Conservation (phyloP, 1,139 yeast species). For the Lodderomyces jiufengensis region DNA sequence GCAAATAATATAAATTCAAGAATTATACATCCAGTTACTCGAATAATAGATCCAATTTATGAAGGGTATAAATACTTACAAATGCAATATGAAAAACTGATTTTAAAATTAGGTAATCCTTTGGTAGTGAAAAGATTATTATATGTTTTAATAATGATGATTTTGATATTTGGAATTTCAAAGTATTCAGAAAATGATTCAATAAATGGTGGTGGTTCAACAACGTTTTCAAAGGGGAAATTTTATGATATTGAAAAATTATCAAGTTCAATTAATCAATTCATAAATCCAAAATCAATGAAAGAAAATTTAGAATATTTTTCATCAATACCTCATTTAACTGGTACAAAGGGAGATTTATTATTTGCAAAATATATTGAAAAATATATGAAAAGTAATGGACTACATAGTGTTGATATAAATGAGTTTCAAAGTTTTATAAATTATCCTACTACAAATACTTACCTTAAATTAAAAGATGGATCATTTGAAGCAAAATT, state of each 20-base stretch:
- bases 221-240: constrained; percentile 46
- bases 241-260: constrained; percentile 59
- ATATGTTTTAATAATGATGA: constrained; percentile 62
- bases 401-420: constrained; percentile 49
- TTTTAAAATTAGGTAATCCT: constrained; percentile 78
- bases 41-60: constrained; percentile 65
- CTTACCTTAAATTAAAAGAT: constrained; percentile 33
- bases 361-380: constrained; percentile 65
- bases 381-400: constrained; percentile 53
- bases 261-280: constrained; percentile 43
- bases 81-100: constrained; percentile 49
- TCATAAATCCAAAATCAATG: constrained; percentile 56
- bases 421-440: constrained; percentile 51
- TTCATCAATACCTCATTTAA: constrained; percentile 78
- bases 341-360: constrained; percentile 85
- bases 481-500: constrained; percentile 38
- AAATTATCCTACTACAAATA: constrained; percentile 47
- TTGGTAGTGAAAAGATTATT: constrained; percentile 73
- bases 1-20: constrained; percentile 39
- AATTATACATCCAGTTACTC: constrained; percentile 52
- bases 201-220: constrained; percentile 30
- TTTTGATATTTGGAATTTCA: constrained; percentile 55
- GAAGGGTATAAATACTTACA: constrained; percentile 49
- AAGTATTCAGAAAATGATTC: constrained; percentile 51
- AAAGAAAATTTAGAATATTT: constrained; percentile 72